Percentiles rank a stretch among this genome's conserved stretches.
Conservation (phyloP, 495 filamentous ascomycete genomes). For the Ramalina intermedia region DNA sequence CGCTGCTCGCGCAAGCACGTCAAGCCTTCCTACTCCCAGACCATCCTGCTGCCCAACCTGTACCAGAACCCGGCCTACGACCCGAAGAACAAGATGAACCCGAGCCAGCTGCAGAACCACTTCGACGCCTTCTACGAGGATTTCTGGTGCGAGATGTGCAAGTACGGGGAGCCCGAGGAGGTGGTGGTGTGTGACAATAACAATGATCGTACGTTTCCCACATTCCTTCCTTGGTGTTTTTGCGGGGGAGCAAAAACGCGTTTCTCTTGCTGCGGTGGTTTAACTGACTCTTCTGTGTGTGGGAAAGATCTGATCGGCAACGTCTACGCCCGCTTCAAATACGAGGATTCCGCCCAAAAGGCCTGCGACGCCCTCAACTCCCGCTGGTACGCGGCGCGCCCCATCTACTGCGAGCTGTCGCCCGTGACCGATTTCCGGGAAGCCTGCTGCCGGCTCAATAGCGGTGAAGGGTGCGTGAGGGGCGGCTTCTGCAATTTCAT, state of each 20-base stretch:
- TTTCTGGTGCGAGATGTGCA: conserved; percentile 98
- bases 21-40: conserved; percentile 95
- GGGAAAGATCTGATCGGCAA: conserved; percentile 85
- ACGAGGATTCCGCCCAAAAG: conserved; percentile 87
- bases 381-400: conserved; percentile 93
- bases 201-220: conserved; percentile 64
- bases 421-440: conserved; percentile 98
- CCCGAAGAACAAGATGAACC: conserved; percentile 90
- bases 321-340: conserved; percentile 99
- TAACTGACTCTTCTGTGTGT: neutral
- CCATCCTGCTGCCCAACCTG: conserved; percentile 92
- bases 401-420: conserved; percentile 93
- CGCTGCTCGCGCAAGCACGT: conserved; percentile 96
- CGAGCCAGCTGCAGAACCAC: conserved; percentile 90
- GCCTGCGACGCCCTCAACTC: conserved; percentile 90
- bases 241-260: neutral
- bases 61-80: conserved; percentile 99
- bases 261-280: neutral
- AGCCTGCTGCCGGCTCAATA: conserved; percentile 90
- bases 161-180: conserved; percentile 81
- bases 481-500: conserved; percentile 99
- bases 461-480: conserved; percentile 85
- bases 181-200: conserved; percentile 89
- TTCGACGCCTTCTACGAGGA: conserved; percentile 99
- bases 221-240: neutral